Percentiles rank a stretch among this genome's conserved stretches.
phyloP scores from a whole-genome alignment of 192 early-diverging fungal species.

The Coemansia sp. region DNA sequence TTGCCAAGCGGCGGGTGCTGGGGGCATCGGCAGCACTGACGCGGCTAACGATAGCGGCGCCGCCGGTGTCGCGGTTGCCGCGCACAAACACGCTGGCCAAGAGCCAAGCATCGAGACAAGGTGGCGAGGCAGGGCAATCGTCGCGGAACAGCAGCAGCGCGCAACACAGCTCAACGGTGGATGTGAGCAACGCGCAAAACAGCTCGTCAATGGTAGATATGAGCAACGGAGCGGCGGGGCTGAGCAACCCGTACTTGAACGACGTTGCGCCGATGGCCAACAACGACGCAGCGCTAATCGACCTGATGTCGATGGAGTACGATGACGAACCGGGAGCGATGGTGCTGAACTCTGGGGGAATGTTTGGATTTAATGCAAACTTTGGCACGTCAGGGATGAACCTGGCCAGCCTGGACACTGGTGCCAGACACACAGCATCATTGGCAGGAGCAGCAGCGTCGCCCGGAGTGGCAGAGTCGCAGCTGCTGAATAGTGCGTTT shows the following conservation, averaged over 20 bases:
- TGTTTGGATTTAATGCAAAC: constrained; percentile 54
- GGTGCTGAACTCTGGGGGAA: constrained; percentile 42
- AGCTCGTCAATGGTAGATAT: constrained; percentile 43
- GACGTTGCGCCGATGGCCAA: constrained; percentile 36
- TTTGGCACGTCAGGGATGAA: constrained; percentile 51
- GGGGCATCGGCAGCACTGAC: constrained; percentile 44
- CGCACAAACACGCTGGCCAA: constrained; percentile 25
- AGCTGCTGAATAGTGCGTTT: constrained; percentile 52
- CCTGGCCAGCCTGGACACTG: constrained; percentile 27
- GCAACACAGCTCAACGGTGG: constrained; percentile 38
- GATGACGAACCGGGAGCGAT: constrained; percentile 36
- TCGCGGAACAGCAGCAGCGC: constrained; percentile 34
- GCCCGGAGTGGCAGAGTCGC: constrained; percentile 20
- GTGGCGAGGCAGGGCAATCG: constrained; percentile 1
- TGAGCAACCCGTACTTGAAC: constrained; percentile 55
- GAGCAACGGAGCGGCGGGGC: constrained; percentile 18
- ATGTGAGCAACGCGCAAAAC: constrained; percentile 36
- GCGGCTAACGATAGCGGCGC: constrained; percentile 45
- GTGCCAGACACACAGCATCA: neutral
- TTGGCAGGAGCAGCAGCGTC: neutral
- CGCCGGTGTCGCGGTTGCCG: constrained; percentile 44
- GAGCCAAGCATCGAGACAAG: constrained; percentile 2
- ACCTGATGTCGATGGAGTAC: constrained; percentile 54
- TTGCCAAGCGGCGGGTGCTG: constrained; percentile 54
- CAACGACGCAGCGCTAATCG: constrained; percentile 48